Base-by-base conservation (phyloP, 2,329 filamentous ascomycete species). In the Aspergillus amoenus region DNA sequence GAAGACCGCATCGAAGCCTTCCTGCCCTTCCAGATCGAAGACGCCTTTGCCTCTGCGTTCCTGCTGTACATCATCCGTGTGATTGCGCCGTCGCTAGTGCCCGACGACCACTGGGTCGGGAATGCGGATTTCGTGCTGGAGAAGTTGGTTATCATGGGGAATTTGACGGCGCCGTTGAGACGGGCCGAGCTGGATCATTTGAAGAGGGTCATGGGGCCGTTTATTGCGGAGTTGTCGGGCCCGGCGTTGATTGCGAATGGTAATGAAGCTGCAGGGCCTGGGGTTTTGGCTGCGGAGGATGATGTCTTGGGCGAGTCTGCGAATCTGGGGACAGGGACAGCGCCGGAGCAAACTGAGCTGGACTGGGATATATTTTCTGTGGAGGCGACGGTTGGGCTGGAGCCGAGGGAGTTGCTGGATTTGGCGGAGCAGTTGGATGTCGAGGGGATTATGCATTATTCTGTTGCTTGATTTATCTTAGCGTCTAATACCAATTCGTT, bases 11-110 rank as follows among this genome's bases (percentile, higher is more conserved):
- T 22, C 67, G 71, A 74, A 39, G 70, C 74, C 2, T 77, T 77
- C 11, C 22, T 78, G 2, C 75, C 75, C 0, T 78, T 77, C 12
- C 75, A 78, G 43, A 68, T 77, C 11, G 75, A 78, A 56, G 74
- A 76, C 39, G 74, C 76, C 5, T 78, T 73, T 7, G 76, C 75
- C 0, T 77, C 75, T 2, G 72, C 74, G 0, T 76, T 78, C 37
- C 67, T 78, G 1, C 68, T 78, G 2, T 70, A 75, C 15, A 64
- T 78, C 0, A 70, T 77, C 15, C 58, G 52, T 17, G 57, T 63
- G 5, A 61, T 66, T 37, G 71, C 68, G n/a, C 75, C 75, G 0
- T 68, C 67, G 0, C 64, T 77, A 2, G 67, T 77, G 0, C 66
- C 68, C 0, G 72, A 73, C 18, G 62, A 71, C 37, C 61, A 64